These are phyloP conservation scores for Kwoniella sp. DNA, from an alignment of 768 basidiomycete genomes.

Conservation along the genomic window DNA sequence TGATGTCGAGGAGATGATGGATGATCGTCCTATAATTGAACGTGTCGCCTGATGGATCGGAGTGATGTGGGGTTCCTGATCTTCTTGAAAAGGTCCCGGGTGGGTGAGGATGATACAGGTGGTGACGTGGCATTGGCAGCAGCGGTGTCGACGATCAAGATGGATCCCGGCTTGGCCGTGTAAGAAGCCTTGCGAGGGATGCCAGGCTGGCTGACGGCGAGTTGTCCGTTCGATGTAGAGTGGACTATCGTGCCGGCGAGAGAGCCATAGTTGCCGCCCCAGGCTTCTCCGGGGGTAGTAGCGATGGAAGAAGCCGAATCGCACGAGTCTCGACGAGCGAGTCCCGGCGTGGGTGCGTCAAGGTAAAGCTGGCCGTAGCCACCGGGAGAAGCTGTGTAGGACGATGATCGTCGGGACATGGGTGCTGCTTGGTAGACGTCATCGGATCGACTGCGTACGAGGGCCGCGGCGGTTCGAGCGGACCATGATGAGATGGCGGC, in stretches of 20 bases:
- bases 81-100: conserved; percentile 22
- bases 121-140: conserved; percentile 1
- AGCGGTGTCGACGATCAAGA: conserved; percentile 30
- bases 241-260: conserved; percentile 25
- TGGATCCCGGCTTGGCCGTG: conserved; percentile 32
- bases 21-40: conserved; percentile 6
- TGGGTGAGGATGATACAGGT: conserved; percentile 18
- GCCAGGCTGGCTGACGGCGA: conserved; percentile 25
- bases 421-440: conserved; percentile 13
- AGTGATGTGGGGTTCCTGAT: conserved; percentile 19
- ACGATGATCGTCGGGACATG: conserved; percentile 8
- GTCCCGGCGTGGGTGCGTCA: conserved; percentile 39
- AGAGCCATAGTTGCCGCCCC: conserved; percentile 16
- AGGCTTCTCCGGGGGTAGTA: conserved; percentile 24
- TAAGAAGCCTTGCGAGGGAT: conserved; percentile 42
- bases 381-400: conserved; percentile 5
- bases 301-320: conserved; percentile 26
- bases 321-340: conserved; percentile 34
- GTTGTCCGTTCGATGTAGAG: conserved; percentile 24
- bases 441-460: conserved; percentile 13
- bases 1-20: neutral
- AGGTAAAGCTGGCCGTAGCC: conserved; percentile 28
- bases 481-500: conserved; percentile 25
- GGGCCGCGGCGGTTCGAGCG: conserved; percentile 16
- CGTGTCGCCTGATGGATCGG: conserved; percentile 18